phyloP scores from a whole-genome alignment of 2,329 filamentous ascomycete genomes.

The Tolypocladium pustulatum region DNA sequence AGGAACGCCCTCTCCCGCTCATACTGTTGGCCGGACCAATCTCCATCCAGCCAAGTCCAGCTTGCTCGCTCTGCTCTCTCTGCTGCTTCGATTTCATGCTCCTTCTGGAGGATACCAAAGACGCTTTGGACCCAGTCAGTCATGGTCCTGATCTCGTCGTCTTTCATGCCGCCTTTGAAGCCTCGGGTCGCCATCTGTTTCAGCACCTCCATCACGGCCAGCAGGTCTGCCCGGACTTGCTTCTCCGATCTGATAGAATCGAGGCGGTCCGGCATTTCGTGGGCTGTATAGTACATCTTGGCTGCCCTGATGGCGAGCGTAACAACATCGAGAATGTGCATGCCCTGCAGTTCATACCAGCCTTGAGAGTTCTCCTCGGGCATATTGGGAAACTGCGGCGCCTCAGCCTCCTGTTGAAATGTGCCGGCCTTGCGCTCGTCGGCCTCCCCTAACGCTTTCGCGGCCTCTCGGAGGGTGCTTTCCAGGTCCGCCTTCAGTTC shows the following conservation, averaged over 20 bases:
- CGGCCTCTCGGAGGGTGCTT: constrained; percentile 58
- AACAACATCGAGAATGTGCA: constrained; percentile 85
- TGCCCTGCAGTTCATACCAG: constrained; percentile 81
- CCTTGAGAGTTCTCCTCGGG: constrained; percentile 43
- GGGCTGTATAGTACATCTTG: constrained; percentile 91
- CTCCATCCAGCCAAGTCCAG: constrained; percentile 71
- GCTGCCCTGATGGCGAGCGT: constrained; percentile 93
- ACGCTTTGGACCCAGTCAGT: constrained; percentile 71
- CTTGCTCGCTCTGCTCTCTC: constrained; percentile 60
- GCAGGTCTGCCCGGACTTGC: constrained; percentile 71
- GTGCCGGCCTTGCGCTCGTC: constrained; percentile 24
- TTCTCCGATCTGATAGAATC: constrained; percentile 83
- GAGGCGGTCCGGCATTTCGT: constrained; percentile 75
- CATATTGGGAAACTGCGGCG: constrained; percentile 25
- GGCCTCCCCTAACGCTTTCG: constrained; percentile 54
- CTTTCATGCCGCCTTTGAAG: constrained; percentile 72
- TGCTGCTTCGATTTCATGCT: constrained; percentile 65
- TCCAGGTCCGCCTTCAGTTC: constrained; percentile 62
- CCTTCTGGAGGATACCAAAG: constrained; percentile 62
- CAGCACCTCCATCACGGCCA: constrained; percentile 79
- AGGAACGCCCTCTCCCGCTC: constrained; percentile 78
- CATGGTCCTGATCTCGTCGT: constrained; percentile 69
- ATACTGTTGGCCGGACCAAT: constrained; percentile 66
- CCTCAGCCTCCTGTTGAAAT: constrained; percentile 15
- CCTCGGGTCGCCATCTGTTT: constrained; percentile 84